phyloP scores from a whole-genome alignment of 192 early-diverging fungal species.

The Anaeromyces robustus region DNA sequence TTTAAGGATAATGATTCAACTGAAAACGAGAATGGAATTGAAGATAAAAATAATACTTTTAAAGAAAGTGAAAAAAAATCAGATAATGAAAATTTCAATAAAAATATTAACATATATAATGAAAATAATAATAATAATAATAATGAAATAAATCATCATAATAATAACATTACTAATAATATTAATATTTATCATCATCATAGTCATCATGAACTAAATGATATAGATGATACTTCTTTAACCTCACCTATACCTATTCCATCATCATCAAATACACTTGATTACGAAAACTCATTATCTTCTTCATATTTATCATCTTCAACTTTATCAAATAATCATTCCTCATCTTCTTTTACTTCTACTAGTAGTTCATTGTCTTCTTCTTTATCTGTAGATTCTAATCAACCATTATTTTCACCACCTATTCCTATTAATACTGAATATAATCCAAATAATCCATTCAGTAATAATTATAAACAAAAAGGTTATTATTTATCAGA shows the following conservation, averaged over 20 bases:
- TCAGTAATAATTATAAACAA: background rate
- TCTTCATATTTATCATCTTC: background rate
- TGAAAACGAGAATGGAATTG: no score
- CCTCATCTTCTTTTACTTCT: background rate
- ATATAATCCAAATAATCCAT: background rate
- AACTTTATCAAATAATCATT: background rate
- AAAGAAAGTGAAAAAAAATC: background rate
- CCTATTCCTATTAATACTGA: background rate
- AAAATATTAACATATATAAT: background rate
- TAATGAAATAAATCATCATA: background rate
- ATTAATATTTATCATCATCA: no score
- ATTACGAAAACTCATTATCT: background rate
- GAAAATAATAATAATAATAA: background rate
- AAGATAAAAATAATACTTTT: background rate
- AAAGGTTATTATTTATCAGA: background rate
- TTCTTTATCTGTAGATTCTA: background rate
- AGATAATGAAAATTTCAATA: background rate
- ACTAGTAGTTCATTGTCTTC: background rate
- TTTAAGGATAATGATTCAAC: no score
- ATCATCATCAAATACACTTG: background rate
- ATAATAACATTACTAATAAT: no score
- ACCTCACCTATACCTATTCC: background rate
- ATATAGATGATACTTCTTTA: background rate
- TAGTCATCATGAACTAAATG: no score
- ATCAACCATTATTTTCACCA: background rate